A percentile compares a stretch with the other conserved stretches of the same genome.
Evolutionary conservation across 441 rosid genomes (phyloP).

Genomic region (Aquilaria agallochum): DNA sequence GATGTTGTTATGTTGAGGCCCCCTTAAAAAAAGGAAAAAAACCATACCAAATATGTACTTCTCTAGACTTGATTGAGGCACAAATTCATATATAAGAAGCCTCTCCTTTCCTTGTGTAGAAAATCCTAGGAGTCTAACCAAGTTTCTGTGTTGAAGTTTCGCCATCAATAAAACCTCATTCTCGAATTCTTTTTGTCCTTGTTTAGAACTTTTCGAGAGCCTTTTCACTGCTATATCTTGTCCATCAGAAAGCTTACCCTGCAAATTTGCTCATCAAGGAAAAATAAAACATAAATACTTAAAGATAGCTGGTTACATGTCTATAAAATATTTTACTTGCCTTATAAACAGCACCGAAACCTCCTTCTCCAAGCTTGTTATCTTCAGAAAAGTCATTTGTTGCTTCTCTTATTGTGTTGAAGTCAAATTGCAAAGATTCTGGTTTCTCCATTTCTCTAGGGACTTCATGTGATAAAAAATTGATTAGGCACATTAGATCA

Average conservation of each 20-base stretch:
- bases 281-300: constrained; percentile 3
- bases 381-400: constrained; percentile 32
- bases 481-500: neutral
- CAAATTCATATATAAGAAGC: constrained; percentile 36
- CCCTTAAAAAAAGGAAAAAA: neutral
- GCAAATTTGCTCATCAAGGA: constrained; percentile 19
- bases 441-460: constrained; percentile 5
- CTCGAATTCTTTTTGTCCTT: constrained; percentile 42
- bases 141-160: constrained; percentile 44
- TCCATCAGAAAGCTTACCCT: constrained; percentile 38
- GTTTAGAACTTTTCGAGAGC: constrained; percentile 26
- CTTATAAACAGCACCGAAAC: constrained; percentile 38
- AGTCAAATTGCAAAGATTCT: constrained; percentile 25
- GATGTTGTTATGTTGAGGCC: neutral
- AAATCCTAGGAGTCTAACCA: constrained; percentile 46
- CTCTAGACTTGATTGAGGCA: constrained; percentile 40
- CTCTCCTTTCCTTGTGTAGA: constrained; percentile 34
- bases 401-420: constrained; percentile 26
- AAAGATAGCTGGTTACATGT: no score
- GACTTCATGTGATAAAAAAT: neutral
- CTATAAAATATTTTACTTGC: no score
- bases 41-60: constrained; percentile 33
- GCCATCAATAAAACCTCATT: constrained; percentile 42
- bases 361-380: constrained; percentile 48
- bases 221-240: constrained; percentile 50